phyloP scores from a whole-genome alignment of 2,329 filamentous ascomycete species.

The Chaetomiaceae sp. region DNA sequence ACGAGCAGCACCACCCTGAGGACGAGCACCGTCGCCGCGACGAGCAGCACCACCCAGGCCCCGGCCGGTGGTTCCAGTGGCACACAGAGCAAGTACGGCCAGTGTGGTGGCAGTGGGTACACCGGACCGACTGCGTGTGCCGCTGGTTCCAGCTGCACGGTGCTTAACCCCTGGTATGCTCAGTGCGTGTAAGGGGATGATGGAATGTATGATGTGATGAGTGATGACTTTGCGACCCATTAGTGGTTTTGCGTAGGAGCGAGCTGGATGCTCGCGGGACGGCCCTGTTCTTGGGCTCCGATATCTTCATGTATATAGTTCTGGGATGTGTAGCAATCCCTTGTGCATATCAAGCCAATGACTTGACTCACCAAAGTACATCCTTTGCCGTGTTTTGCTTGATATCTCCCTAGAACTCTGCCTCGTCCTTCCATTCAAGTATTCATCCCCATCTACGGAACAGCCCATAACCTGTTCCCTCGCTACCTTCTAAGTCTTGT shows the following conservation, averaged over 20 bases:
- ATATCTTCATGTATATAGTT: constrained; percentile 7
- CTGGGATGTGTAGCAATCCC: neutral
- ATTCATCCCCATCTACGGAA: no score
- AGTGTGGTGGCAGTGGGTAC: constrained; percentile 26
- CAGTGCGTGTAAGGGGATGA: constrained; percentile 23
- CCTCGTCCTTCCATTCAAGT: no score
- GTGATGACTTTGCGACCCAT: neutral
- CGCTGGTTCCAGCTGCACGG: constrained; percentile 20
- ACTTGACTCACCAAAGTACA: neutral
- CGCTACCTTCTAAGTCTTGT: no score
- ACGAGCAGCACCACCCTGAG: constrained; percentile 7
- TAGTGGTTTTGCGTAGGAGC: neutral
- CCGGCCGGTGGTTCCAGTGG: constrained; percentile 2
- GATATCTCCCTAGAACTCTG: no score
- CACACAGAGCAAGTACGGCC: constrained; percentile 24
- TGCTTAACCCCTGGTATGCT: constrained; percentile 21
- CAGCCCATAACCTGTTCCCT: no score
- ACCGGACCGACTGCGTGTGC: constrained; percentile 23
- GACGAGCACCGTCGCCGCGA: constrained; percentile 5
- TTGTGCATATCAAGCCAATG: neutral
- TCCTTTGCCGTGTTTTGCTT: no score
- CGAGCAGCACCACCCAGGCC: constrained; percentile 11
- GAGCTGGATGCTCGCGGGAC: neutral
- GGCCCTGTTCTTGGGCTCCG: neutral
- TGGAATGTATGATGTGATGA: neutral